Evolutionary conservation across 768 basidiomycete species (phyloP), one percentile per base, ranked within the genome.

Genomic region (Dioszegia aurantiaca): DNA sequence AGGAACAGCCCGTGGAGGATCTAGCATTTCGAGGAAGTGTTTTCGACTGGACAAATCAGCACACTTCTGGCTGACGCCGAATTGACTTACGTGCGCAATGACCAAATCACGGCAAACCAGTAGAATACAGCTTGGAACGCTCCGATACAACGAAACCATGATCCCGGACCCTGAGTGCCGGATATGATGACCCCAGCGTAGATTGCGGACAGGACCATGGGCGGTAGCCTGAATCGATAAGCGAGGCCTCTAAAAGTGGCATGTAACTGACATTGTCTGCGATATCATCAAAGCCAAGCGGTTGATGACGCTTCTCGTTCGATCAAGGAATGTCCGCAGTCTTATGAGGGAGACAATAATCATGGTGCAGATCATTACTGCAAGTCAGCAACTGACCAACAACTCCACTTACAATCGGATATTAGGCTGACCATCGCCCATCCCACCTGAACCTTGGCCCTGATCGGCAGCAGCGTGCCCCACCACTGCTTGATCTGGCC

Each of bases 181-280:
- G 43, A 44, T 3, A 44, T 3, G 43, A 44, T 24, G 43, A 44
- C 43, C 19, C 19, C 43, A 23, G 43, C 43, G 43, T 44, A 44
- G 3, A 44, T 44, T 16, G 23, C 43, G 16, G 43, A 44, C 6
- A 44, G 16, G 23, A 44, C 23, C 43, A 44, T 44, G 16, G 43
- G 43, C 16, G 43, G 43, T 17, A 44, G 23, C 43, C 43, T 44
- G 5, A 8, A 17, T 33, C 33, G 33, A n/a, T 44, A n/a, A 44
- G 43, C 40, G 21, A 42, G 40, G 17, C 17, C 23, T 23, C 10
- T 44, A 16, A 9, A 44, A 23, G 10, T 24, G 19, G 3, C 21
- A 24, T 19, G 8, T 14, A 16, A 24, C 23, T 44, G 6, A 44
- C 43, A 44, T 44, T 26, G 43, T 44, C 23, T 44, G 43, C 3